These are phyloP conservation scores for Colletotrichum endophyticum DNA, from an alignment of 2,329 filamentous ascomycete genomes.

Conservation along the genomic window DNA sequence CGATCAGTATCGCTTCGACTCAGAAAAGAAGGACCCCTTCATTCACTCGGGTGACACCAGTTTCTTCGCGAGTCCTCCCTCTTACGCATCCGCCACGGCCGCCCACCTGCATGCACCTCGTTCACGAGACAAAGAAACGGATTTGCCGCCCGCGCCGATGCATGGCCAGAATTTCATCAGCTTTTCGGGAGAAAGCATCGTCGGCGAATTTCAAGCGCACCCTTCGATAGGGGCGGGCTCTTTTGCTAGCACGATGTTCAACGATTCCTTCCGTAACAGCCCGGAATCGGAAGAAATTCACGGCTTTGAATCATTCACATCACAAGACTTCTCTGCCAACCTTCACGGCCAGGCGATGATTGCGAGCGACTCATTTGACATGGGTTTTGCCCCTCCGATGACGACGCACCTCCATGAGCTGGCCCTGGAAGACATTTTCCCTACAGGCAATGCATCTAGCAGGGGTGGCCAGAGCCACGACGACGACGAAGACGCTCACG, in stretches of 20 bases:
- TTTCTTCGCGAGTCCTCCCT: constrained; percentile 1
- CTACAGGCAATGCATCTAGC: not conserved
- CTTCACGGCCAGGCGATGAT: not conserved
- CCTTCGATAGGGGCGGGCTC: not conserved
- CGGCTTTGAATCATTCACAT: not conserved
- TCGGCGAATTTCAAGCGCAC: not conserved
- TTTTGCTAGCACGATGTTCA: not conserved
- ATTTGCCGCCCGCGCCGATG: not conserved
- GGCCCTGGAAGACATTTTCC: not conserved
- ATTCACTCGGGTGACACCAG: not conserved
- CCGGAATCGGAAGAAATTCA: not conserved
- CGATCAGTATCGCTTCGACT: not conserved
- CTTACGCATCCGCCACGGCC: not conserved
- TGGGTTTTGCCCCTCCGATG: not conserved
- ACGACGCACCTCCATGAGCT: not conserved
- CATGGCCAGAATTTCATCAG: not conserved
- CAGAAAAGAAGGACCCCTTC: not conserved
- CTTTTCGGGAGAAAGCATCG: not conserved
- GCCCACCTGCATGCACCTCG: not conserved
- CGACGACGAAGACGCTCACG: not conserved
- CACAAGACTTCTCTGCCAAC: not conserved
- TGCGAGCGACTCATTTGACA: not conserved
- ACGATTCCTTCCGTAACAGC: not conserved
- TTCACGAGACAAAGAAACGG: not conserved
- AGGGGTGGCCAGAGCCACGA: not conserved